Percentiles rank a stretch among this genome's conserved stretches.
Conservation (phyloP, 164 flowering plant species). For the Magnolia kwangsiensis region DNA sequence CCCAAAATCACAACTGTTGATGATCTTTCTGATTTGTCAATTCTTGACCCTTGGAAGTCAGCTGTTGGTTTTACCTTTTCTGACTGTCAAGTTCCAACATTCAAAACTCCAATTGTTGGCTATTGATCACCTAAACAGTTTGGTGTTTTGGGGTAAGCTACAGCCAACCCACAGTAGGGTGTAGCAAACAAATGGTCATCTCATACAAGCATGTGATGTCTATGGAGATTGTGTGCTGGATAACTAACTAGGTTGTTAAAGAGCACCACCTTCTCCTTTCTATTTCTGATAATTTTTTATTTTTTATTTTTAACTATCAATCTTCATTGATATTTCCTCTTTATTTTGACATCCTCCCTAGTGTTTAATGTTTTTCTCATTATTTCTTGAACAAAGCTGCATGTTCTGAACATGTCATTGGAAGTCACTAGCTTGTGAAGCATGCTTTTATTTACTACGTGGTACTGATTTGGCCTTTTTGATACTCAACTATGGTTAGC, state of each 20-base stretch:
- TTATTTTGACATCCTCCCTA: too few relatives aligned
- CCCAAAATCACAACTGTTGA: neutral
- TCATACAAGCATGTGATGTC: too few relatives aligned
- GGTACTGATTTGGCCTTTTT: neutral
- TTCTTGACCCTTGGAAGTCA: neutral
- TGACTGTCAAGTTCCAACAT: neutral
- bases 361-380: neutral
- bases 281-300: too few relatives aligned
- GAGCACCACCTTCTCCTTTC: too few relatives aligned
- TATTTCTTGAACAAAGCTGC: neutral
- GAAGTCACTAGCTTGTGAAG: neutral
- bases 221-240: too few relatives aligned
- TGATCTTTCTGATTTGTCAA: neutral
- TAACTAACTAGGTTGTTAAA: too few relatives aligned
- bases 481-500: slow-evolving; percentile 26
- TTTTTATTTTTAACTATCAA: too few relatives aligned
- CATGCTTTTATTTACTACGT: neutral
- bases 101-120: neutral
- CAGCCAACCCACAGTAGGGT: too few relatives aligned
- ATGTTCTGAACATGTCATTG: neutral
- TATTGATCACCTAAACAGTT: neutral
- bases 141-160: neutral
- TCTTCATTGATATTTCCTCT: too few relatives aligned
- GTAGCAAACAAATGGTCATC: too few relatives aligned
- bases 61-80: neutral